Evolutionary conservation across 2,329 filamentous ascomycete genomes (phyloP).

Genomic region (Mariannaea elegans): DNA sequence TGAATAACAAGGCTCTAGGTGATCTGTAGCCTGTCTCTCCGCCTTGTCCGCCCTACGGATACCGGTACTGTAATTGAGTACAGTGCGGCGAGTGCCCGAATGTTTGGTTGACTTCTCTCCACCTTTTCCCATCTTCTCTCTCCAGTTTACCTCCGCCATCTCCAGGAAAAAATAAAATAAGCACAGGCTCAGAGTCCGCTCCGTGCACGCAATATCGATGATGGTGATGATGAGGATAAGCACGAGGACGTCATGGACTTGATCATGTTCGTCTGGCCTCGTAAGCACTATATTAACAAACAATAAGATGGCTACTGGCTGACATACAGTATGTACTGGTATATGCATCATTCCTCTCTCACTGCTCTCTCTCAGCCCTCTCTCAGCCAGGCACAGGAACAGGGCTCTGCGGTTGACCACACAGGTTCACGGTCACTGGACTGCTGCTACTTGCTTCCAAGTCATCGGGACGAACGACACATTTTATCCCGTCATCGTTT

Average conservation of each 20-base stretch:
- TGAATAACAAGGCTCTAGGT: too few species aligned
- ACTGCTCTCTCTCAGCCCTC: too few species aligned
- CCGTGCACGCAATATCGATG: neutral
- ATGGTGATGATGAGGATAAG: neutral
- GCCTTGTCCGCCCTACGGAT: neutral
- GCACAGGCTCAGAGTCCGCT: neutral
- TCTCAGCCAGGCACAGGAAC: neutral
- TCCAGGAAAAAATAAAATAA: neutral
- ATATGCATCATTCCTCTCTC: too few species aligned
- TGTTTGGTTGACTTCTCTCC: too few species aligned
- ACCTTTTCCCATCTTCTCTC: neutral
- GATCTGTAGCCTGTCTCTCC: too few species aligned
- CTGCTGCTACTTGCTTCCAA: neutral
- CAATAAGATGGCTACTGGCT: too few species aligned
- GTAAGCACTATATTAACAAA: too few species aligned
- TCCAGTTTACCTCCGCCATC: neutral
- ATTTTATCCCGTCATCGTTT: constrained; percentile 23
- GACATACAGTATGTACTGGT: too few species aligned
- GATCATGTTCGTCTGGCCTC: neutral
- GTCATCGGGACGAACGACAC: constrained; percentile 18
- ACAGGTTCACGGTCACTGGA: neutral
- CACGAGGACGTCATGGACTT: too few species aligned
- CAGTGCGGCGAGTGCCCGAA: too few species aligned
- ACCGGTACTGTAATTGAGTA: too few species aligned
- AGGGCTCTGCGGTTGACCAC: too few species aligned